These are phyloP conservation scores for Moesziomyces globuligerus DNA, from an alignment of 1,284 basidiomycete genomes.

Conservation along the genomic window DNA sequence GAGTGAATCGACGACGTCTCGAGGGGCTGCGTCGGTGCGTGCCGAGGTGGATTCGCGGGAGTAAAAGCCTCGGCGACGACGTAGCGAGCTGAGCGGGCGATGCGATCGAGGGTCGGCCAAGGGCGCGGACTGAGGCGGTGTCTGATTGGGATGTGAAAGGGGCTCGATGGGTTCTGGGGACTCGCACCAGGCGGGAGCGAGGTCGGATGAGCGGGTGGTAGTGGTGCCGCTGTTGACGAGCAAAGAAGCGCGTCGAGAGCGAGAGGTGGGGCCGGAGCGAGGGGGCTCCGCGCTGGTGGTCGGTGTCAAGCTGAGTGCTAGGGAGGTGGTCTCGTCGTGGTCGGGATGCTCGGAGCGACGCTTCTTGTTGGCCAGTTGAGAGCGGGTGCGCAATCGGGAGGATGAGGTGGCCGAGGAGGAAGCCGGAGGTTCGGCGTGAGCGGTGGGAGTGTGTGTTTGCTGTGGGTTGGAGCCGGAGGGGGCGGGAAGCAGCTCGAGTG, in stretches of 20 bases:
- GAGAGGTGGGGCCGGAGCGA: not conserved
- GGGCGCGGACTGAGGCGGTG: slow-evolving; percentile 5
- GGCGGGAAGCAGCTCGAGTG: not conserved
- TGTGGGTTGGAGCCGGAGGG: slow-evolving; percentile 1
- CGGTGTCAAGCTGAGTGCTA: not conserved
- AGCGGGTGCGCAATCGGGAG: not conserved
- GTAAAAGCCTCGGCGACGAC: slow-evolving; percentile 33
- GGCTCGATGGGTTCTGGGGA: slow-evolving; percentile 16
- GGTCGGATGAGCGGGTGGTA: not conserved
- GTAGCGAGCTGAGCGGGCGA: slow-evolving; percentile 10
- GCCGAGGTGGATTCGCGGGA: slow-evolving; percentile 11
- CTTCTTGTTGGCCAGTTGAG: slow-evolving; percentile 20
- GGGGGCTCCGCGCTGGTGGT: not conserved
- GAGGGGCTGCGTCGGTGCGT: slow-evolving; percentile 1
- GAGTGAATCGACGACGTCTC: not conserved
- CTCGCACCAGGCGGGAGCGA: slow-evolving; percentile 1
- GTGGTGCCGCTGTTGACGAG: slow-evolving; percentile 39
- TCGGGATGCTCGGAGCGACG: slow-evolving; percentile 9
- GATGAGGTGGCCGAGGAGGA: not conserved
- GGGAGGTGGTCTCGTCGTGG: not conserved
- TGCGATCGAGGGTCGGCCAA: slow-evolving; percentile 8
- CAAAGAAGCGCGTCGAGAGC: slow-evolving; percentile 20
- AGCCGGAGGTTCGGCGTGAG: not conserved
- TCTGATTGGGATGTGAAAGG: not conserved
- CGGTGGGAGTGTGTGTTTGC: not conserved